These are phyloP conservation scores for Candida tammaniensis DNA, from an alignment of 805 yeast species.

Conservation along the genomic window DNA sequence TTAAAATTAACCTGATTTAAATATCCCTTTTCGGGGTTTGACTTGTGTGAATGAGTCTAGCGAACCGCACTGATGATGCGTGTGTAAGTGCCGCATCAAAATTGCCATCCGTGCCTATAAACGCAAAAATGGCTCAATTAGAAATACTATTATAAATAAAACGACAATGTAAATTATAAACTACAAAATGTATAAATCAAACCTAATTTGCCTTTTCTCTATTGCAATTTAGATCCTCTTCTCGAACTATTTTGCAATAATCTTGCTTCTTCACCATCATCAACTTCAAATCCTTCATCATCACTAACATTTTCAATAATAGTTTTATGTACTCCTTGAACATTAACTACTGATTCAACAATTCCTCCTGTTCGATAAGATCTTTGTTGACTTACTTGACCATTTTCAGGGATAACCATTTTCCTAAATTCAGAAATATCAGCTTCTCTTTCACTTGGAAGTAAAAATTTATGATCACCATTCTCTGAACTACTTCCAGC, in stretches of 20 bases:
- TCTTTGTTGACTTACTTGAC: constrained; percentile 33
- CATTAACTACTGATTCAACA: constrained; percentile 77
- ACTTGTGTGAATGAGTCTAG: too few relatives aligned
- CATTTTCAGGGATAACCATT: constrained; percentile 11
- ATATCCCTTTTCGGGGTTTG: too few relatives aligned
- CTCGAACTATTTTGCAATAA: constrained; percentile 1
- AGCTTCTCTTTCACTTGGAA: constrained; percentile 23
- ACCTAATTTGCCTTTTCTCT: too few relatives aligned
- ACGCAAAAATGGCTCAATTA: too few relatives aligned
- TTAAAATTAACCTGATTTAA: too few relatives aligned
- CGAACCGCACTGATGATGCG: too few relatives aligned
- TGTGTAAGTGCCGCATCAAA: too few relatives aligned
- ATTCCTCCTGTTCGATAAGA: constrained; percentile 59
- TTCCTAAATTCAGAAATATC: constrained; percentile 22
- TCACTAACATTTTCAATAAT: constrained; percentile 67
- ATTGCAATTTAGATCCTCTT: constrained; percentile 3
- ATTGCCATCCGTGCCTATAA: too few relatives aligned
- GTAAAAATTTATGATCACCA: constrained; percentile 17
- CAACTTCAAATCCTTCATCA: constrained; percentile 29
- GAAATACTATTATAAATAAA: too few relatives aligned
- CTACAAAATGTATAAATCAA: too few relatives aligned
- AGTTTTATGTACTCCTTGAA: constrained; percentile 81
- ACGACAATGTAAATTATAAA: too few relatives aligned
- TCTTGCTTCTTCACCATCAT: constrained; percentile 4
- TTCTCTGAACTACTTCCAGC: constrained; percentile 11